A percentile compares a stretch with the other conserved stretches of the same genome.
Conservation (phyloP, 441 rosid genomes). For the Viola pubescens region DNA sequence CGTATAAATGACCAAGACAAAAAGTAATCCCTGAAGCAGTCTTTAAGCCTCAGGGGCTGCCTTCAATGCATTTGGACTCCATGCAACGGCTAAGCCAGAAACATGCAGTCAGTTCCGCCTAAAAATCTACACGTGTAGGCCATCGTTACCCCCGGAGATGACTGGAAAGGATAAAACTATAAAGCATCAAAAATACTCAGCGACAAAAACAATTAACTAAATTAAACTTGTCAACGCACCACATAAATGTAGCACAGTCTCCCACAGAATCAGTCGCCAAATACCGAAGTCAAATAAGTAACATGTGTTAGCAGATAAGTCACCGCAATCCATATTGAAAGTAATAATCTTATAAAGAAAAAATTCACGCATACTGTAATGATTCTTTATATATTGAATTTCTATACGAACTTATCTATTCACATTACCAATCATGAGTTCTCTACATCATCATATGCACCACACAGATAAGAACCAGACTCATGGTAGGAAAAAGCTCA, state of each 20-base stretch:
- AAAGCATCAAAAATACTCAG: constrained; percentile 1
- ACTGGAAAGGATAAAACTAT: no score
- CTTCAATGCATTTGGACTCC: background rate
- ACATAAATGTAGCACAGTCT: background rate
- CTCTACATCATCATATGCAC: constrained; percentile 61
- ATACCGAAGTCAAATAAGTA: background rate
- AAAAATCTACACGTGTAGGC: background rate
- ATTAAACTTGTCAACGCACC: background rate
- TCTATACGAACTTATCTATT: constrained; percentile 62
- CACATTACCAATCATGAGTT: constrained; percentile 44
- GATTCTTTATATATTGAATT: constrained; percentile 40
- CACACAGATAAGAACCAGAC: constrained; percentile 46
- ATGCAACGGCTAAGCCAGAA: background rate
- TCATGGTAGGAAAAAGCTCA: constrained; percentile 36
- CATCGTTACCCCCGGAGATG: no score
- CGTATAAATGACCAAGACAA: background rate
- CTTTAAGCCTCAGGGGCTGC: background rate
- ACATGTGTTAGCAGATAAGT: background rate
- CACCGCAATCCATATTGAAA: background rate
- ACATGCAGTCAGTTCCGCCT: background rate
- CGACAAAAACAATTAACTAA: constrained; percentile 1
- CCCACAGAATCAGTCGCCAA: background rate
- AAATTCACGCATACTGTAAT: constrained; percentile 20
- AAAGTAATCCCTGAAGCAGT: background rate
- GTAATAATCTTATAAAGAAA: background rate